Evolutionary conservation across 2,329 filamentous ascomycete species (phyloP).

Genomic region (Penicillium sp.): DNA sequence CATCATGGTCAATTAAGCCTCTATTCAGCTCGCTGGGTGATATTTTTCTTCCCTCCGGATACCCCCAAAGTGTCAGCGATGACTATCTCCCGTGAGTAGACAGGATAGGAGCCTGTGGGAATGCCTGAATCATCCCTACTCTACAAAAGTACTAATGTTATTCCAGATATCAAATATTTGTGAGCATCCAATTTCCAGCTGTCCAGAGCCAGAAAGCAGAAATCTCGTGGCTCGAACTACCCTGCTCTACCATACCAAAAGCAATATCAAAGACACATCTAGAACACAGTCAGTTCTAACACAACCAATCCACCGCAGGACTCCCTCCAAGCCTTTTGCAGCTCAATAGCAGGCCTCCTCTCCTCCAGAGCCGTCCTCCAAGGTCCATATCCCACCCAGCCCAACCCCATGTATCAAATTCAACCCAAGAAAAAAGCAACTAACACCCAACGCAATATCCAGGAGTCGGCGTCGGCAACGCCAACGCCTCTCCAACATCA

Average conservation of each 20-base stretch:
- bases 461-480: conserved; percentile 81
- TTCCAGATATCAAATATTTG: conserved; percentile 66
- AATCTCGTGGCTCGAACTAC: background rate
- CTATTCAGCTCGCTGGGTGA: conserved; percentile 53
- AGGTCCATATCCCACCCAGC: conserved; percentile 43
- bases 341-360: conserved; percentile 55
- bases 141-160: conserved; percentile 10
- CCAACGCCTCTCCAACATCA: conserved; percentile 71
- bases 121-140: background rate
- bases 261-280: background rate
- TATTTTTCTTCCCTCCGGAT: conserved; percentile 84
- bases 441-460: conserved; percentile 6
- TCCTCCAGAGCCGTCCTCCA: conserved; percentile 80
- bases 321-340: conserved; percentile 44
- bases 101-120: background rate
- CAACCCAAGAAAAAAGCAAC: background rate
- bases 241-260: background rate
- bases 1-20: conserved; percentile 26
- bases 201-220: background rate
- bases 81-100: conserved; percentile 70
- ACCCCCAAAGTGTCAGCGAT: conserved; percentile 76
- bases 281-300: background rate
- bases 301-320: conserved; percentile 27
- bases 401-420: background rate
- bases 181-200: conserved; percentile 35